Percentiles rank a stretch among this genome's conserved stretches.
phyloP scores from a whole-genome alignment of 2,329 filamentous ascomycete species.

The Curvularia lunata region DNA sequence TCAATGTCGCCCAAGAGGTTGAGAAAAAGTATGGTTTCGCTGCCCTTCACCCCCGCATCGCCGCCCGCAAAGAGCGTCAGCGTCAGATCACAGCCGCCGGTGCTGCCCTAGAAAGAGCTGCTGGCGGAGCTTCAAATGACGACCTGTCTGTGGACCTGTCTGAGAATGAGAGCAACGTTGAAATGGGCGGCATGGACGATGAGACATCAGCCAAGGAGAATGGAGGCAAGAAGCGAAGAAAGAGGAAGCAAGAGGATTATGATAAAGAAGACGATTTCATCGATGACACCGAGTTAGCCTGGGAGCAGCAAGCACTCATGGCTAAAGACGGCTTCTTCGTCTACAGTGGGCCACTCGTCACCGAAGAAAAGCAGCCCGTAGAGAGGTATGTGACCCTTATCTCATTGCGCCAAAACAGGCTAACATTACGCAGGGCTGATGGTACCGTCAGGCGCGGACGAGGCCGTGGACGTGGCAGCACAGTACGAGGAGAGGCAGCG shows the following conservation, averaged over 20 bases:
- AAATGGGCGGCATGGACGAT: conserved; percentile 72
- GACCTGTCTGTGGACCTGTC: conserved; percentile 84
- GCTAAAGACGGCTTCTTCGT: conserved; percentile 98
- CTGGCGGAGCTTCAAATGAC: conserved; percentile 72
- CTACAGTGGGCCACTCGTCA: conserved; percentile 89
- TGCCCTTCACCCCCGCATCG: conserved; percentile 87
- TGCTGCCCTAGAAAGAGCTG: conserved; percentile 80
- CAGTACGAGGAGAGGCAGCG: conserved; percentile 51
- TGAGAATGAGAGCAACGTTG: conserved; percentile 79
- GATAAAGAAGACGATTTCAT: conserved; percentile 72
- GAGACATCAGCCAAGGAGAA: conserved; percentile 52
- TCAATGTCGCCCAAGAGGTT: conserved; percentile 94
- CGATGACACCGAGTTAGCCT: conserved; percentile 91
- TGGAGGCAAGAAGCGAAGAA: conserved; percentile 75
- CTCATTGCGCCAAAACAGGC: conserved; percentile 23
- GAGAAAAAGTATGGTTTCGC: conserved; percentile 95
- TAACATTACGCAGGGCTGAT: conserved; percentile 64
- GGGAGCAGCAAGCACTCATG: conserved; percentile 94
- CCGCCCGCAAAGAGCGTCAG: conserved; percentile 85
- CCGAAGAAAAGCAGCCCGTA: conserved; percentile 77
- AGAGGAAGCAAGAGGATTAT: conserved; percentile 74
- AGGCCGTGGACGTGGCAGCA: conserved; percentile 61
- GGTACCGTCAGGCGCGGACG: conserved; percentile 73
- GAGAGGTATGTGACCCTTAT: conserved; percentile 60
- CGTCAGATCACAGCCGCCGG: conserved; percentile 86